phyloP scores from a whole-genome alignment of 1,139 yeast genomes.

The Protomyces inundatus region DNA sequence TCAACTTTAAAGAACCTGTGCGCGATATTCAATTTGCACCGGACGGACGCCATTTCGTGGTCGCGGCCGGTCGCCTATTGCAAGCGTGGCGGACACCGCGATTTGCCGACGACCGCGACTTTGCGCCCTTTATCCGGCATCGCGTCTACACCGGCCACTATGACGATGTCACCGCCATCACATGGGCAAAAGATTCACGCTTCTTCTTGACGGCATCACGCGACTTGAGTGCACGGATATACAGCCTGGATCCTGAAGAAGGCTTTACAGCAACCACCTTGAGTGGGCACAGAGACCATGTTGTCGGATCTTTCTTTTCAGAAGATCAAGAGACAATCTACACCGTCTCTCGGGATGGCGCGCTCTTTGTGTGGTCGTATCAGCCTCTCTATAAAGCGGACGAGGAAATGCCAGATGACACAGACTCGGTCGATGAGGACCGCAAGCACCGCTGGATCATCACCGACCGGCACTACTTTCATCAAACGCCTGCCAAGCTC shows the following conservation, averaged over 20 bases:
- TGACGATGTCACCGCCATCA: constrained; percentile 66
- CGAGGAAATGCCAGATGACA: constrained; percentile 34
- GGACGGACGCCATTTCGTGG: constrained; percentile 80
- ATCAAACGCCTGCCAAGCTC: constrained; percentile 61
- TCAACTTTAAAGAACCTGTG: constrained; percentile 80
- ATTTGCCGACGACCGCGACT: constrained; percentile 61
- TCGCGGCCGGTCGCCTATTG: constrained; percentile 72
- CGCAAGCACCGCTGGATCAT: constrained; percentile 63
- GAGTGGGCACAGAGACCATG: constrained; percentile 90
- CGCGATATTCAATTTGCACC: constrained; percentile 77
- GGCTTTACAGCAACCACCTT: constrained; percentile 76
- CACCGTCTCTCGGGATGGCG: constrained; percentile 92
- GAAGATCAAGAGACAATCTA: constrained; percentile 70
- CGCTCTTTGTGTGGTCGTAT: constrained; percentile 89
- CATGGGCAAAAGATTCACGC: constrained; percentile 89
- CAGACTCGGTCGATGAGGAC: constrained; percentile 29
- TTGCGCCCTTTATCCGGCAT: constrained; percentile 92
- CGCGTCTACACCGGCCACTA: constrained; percentile 90
- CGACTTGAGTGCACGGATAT: constrained; percentile 85
- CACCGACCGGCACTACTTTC: constrained; percentile 64
- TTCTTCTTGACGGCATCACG: constrained; percentile 81
- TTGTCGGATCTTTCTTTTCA: constrained; percentile 79
- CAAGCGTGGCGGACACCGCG: constrained; percentile 95
- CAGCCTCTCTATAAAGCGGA: constrained; percentile 38
- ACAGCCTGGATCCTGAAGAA: constrained; percentile 69